Percentiles rank a stretch among this genome's conserved stretches.
phyloP scores from a whole-genome alignment of 2,329 filamentous ascomycete species.

The Aspergillus fischeri region DNA sequence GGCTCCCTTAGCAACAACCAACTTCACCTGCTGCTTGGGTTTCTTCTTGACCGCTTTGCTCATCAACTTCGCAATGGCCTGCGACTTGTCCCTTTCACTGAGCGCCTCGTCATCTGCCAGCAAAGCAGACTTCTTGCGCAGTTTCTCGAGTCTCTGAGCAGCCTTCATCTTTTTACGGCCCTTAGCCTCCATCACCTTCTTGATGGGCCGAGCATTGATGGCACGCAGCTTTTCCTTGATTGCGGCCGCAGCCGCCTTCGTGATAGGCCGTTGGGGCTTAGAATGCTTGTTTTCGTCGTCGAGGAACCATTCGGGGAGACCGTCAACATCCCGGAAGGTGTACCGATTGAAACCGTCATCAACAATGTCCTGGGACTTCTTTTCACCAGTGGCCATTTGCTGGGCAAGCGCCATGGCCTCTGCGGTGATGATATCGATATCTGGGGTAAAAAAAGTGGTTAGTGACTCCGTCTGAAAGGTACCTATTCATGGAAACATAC shows the following conservation, averaged over 20 bases:
- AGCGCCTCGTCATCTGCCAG: conserved; percentile 84
- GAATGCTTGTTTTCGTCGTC: conserved; percentile 87
- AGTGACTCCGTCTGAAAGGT: conserved; percentile 13
- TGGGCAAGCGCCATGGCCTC: conserved; percentile 98
- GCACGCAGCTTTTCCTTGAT: conserved; percentile 94
- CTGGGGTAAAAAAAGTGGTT: conserved; percentile 39
- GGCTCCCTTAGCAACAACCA: conserved; percentile 80
- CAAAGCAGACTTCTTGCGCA: conserved; percentile 94
- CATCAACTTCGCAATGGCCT: conserved; percentile 76
- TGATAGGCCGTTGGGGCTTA: conserved; percentile 81
- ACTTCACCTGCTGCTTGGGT: conserved; percentile 73
- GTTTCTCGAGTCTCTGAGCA: conserved; percentile 83
- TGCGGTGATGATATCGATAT: conserved; percentile 98
- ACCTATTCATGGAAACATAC: conserved; percentile 28
- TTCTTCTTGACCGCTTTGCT: conserved; percentile 80
- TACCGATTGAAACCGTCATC: conserved; percentile 95
- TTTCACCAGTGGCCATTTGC: conserved; percentile 80
- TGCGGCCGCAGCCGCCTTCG: conserved; percentile 79
- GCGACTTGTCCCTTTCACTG: conserved; percentile 94
- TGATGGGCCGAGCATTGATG: conserved; percentile 93
- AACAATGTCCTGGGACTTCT: conserved; percentile 70
- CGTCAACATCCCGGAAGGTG: conserved; percentile 84
- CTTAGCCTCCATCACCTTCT: conserved; percentile 96
- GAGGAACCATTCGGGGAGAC: conserved; percentile 94
- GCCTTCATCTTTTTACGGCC: conserved; percentile 96